Evolutionary conservation across 306 rosid species (phyloP), one percentile per base, ranked within the genome.

Genomic region (Spatholobus suberectus): DNA sequence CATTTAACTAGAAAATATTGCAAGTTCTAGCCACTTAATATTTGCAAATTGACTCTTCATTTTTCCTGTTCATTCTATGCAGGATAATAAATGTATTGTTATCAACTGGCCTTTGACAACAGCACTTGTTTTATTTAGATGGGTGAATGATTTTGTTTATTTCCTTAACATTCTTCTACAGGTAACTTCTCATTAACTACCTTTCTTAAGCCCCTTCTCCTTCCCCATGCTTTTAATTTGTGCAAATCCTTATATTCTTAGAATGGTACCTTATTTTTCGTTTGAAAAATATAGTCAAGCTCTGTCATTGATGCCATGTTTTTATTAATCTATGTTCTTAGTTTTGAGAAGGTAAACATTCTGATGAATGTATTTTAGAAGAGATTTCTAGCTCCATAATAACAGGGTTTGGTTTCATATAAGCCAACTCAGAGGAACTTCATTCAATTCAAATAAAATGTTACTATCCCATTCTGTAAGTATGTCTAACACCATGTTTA

Each of bases 141-240:
- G 94, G 84, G 6, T 94, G 62, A 90, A 90, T 26, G 98, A 94
- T 91, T n/a, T 88, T 47, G 43, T 94, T 20, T 89, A 87, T 86
- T 70, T 91, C 52, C 55, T 94, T 21, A 86, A 94, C 84, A 90
- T 94, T 55, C 84, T 94, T 86, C 96, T 94, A 46, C 97, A 92
- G 96, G 98, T 94, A 90, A 63, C 49, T 68, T 75, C 51, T 78
- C 20, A 3, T 2, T 49, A 44, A 35, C 44, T 52, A n/a, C 37
- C 52, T 74, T 38, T 17, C 76, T 9, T 38, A 43, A 70, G 29
- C 35, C n/a, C 14, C 10, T 40, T 68, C 34, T 8, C 34, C 52
- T 47, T 5, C 3, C 23, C 21, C 10, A 27, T n/a, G 34, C 58
- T 20, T 59, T 70, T 70, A 41, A 29, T 57, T 32, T 69, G 40